Evolutionary conservation across 2,329 filamentous ascomycete genomes (phyloP).

Genomic region (Thermothelomyces thermophilus): DNA sequence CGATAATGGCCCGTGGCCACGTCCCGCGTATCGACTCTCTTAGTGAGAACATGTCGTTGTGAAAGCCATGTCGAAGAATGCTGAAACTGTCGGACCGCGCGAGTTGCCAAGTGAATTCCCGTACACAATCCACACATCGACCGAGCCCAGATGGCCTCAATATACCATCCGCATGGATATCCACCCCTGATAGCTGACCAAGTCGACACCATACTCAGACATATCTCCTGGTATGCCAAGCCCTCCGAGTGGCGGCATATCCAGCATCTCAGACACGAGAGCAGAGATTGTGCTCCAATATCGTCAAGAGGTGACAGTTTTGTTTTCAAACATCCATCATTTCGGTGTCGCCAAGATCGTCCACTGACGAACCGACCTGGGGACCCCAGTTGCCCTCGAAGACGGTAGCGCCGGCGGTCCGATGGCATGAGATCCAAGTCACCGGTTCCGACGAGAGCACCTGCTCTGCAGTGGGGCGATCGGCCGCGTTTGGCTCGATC

Average conservation of each 20-base stretch:
- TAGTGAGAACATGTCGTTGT: constrained; percentile 12
- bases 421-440: constrained; percentile 69
- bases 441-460: constrained; percentile 68
- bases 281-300: constrained; percentile 21
- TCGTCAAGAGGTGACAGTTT: constrained; percentile 8
- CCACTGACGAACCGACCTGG: constrained; percentile 36
- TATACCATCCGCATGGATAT: constrained; percentile 23
- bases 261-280: constrained; percentile 28
- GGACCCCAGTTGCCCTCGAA: constrained; percentile 97
- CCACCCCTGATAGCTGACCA: constrained; percentile 22
- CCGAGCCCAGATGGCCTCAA: constrained; percentile 22
- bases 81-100: constrained; percentile 3
- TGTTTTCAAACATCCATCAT: constrained; percentile 50
- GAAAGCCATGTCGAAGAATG: constrained; percentile 11
- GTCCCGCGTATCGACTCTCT: background rate
- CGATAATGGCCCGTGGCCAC: constrained; percentile 1
- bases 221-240: constrained; percentile 22
- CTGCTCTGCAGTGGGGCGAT: constrained; percentile 68
- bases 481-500: constrained; percentile 67
- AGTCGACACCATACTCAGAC: constrained; percentile 21
- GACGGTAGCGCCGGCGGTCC: constrained; percentile 83
- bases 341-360: constrained; percentile 42
- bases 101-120: background rate
- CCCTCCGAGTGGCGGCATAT: constrained; percentile 25
- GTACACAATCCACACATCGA: constrained; percentile 17